phyloP scores from a whole-genome alignment of 2,329 filamentous ascomycete genomes.

The Allantophomopsis lycopodina region DNA sequence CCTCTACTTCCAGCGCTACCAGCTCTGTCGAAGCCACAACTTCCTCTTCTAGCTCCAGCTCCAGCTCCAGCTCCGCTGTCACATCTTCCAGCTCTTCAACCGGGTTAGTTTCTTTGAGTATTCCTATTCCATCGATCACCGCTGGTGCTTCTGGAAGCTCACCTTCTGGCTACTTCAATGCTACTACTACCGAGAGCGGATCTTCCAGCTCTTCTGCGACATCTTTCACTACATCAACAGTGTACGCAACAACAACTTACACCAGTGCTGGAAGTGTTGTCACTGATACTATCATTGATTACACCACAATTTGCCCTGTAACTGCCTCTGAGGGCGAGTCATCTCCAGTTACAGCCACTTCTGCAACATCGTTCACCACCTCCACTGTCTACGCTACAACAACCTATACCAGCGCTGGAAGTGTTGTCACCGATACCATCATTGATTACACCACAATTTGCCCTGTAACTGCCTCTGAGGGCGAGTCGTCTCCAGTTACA shows the following conservation, averaged over 20 bases:
- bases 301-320: neutral
- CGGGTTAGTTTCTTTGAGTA: neutral
- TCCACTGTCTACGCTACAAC: conserved; percentile 1
- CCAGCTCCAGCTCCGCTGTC: neutral
- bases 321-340: neutral
- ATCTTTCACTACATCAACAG: neutral
- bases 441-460: conserved; percentile 18
- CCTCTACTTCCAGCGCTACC: neutral
- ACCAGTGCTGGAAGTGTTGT: neutral
- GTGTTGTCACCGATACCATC: conserved; percentile 16
- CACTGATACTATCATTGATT: neutral
- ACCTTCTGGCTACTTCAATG: too few relatives aligned
- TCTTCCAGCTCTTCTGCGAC: too few relatives aligned
- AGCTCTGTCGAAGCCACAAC: neutral
- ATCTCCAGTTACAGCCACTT: conserved; percentile 1
- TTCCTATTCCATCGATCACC: neutral
- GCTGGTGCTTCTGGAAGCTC: too few relatives aligned
- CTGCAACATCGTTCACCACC: conserved; percentile 1
- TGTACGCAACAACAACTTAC: neutral
- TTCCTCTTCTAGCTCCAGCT: neutral
- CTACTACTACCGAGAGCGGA: too few relatives aligned
- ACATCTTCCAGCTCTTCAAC: neutral
- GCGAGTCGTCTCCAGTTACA: too few relatives aligned
- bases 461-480: too few relatives aligned
- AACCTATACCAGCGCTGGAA: conserved; percentile 5